These are phyloP conservation scores for Blastosporella zonata DNA, from an alignment of 1,284 basidiomycete genomes.

Conservation along the genomic window DNA sequence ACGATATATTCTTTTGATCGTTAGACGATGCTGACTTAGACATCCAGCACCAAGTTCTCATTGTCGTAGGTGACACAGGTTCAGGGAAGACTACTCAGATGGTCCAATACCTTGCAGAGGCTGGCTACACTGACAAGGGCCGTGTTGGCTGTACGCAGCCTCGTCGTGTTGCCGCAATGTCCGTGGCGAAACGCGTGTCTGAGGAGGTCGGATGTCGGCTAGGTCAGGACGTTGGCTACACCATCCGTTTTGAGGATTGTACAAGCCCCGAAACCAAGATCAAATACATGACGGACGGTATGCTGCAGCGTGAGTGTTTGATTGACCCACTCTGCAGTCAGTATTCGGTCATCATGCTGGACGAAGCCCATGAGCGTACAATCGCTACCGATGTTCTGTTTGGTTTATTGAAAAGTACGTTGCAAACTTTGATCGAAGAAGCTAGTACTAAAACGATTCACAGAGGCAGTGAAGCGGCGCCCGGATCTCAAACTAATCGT, in stretches of 20 bases:
- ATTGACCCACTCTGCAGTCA: conserved; percentile 91
- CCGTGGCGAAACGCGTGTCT: conserved; percentile 97
- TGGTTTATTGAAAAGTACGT: conserved; percentile 91
- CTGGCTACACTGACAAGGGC: conserved; percentile 83
- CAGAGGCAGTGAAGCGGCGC: conserved; percentile 91
- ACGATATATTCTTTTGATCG: conserved; percentile 31
- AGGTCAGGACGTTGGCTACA: conserved; percentile 97
- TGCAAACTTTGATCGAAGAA: neutral
- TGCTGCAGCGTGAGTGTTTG: conserved; percentile 95
- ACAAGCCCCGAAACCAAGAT: conserved; percentile 97
- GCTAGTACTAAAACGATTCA: conserved; percentile 20
- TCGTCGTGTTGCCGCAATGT: conserved; percentile 97
- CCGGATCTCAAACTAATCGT: conserved; percentile 97
- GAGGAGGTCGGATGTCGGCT: conserved; percentile 97
- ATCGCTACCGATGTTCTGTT: conserved; percentile 98
- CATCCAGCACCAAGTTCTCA: conserved; percentile 86
- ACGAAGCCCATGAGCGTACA: conserved; percentile 98
- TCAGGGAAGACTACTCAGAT: conserved; percentile 95
- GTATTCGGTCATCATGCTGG: conserved; percentile 97
- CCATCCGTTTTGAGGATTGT: conserved; percentile 98
- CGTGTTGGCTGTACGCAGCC: conserved; percentile 98
- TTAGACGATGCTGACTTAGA: conserved; percentile 1
- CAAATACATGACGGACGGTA: conserved; percentile 99
- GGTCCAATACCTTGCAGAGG: conserved; percentile 91
- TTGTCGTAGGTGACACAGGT: conserved; percentile 94